A percentile compares a stretch with the other conserved stretches of the same genome.
Conservation (phyloP, 805 yeast species). For the Pichia deserticola region DNA sequence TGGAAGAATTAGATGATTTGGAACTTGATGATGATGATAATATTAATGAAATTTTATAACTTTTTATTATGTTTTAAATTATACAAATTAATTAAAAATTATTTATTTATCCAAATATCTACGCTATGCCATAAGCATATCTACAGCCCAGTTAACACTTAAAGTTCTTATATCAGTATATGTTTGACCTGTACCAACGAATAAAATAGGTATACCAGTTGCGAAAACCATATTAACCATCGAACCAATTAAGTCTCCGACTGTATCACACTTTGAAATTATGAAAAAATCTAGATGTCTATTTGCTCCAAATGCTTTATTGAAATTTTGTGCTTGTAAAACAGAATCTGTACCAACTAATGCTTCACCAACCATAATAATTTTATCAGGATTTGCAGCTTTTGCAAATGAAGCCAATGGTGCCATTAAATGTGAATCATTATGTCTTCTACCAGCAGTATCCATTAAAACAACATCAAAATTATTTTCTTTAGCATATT, state of each 20-base stretch:
- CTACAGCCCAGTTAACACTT: constrained; percentile 89
- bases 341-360: constrained; percentile 96
- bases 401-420: constrained; percentile 92
- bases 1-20: constrained; percentile 31
- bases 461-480: constrained; percentile 89
- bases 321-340: constrained; percentile 88
- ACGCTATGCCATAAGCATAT: constrained; percentile 57
- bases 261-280: constrained; percentile 93
- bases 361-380: constrained; percentile 98
- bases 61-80: too few species aligned
- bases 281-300: constrained; percentile 83
- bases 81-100: too few species aligned
- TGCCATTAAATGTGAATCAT: constrained; percentile 91
- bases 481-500: constrained; percentile 57
- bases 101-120: too few species aligned
- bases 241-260: constrained; percentile 92
- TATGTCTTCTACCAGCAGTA: constrained; percentile 96
- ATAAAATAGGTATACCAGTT: constrained; percentile 88
- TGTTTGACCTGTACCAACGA: constrained; percentile 96
- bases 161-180: constrained; percentile 88
- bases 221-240: constrained; percentile 97
- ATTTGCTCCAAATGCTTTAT: constrained; percentile 82
- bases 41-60: not conserved
- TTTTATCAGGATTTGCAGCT: constrained; percentile 91
- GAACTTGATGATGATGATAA: constrained; percentile 7